phyloP scores from a whole-genome alignment of 2,329 filamentous ascomycete genomes.

The Hypoxylon sp. region DNA sequence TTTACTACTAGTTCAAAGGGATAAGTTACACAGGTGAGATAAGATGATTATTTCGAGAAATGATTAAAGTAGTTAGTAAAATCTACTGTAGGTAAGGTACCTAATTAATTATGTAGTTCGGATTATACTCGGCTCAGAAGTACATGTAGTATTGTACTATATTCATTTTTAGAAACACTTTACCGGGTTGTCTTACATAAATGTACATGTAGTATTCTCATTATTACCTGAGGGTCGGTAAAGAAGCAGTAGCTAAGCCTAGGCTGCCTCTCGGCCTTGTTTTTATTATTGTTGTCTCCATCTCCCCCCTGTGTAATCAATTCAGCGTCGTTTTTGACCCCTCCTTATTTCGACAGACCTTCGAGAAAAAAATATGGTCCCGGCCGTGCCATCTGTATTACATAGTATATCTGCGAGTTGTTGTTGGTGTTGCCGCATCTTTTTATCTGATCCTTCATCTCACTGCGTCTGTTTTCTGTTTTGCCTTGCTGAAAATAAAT shows the following conservation, averaged over 20 bases:
- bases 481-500: conserved; percentile 45
- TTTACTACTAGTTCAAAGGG: no score
- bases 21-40: no score
- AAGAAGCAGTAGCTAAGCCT: conserved; percentile 10
- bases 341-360: conserved; percentile 32
- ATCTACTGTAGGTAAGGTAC: no score
- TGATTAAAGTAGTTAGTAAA: no score
- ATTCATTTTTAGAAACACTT: conserved; percentile 34
- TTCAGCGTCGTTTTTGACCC: conserved; percentile 25
- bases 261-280: conserved; percentile 20
- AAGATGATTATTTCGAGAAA: no score
- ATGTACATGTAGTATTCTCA: conserved; percentile 1
- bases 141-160: no score
- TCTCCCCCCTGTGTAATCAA: conserved; percentile 17
- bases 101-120: no score
- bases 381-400: conserved; percentile 1
- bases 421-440: conserved; percentile 23
- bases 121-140: no score
- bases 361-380: conserved; percentile 34
- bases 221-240: conserved; percentile 24
- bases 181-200: conserved; percentile 20
- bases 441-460: conserved; percentile 37
- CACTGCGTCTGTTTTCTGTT: conserved; percentile 36
- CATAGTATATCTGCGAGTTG: background rate
- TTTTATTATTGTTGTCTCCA: no score